These are phyloP conservation scores for Penicillium psychrofluorescens DNA, from an alignment of 495 filamentous ascomycete genomes.

Conservation along the genomic window DNA sequence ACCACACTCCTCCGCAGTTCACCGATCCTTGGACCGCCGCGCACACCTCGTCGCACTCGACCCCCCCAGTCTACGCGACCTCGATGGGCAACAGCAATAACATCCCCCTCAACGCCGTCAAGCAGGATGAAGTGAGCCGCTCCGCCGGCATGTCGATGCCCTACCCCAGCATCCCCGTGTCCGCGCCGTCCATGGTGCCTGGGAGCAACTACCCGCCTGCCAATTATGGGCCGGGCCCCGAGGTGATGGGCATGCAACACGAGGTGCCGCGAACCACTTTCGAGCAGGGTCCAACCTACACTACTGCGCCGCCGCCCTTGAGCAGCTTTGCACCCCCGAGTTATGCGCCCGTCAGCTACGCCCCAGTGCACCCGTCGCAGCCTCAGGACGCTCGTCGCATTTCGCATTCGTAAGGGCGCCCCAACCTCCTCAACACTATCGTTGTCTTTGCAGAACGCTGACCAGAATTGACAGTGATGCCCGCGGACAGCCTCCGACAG, in stretches of 20 bases:
- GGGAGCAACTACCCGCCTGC: conserved; percentile 63
- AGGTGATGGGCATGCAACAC: conserved; percentile 65
- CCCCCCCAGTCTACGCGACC: conserved; percentile 48
- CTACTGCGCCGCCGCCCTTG: conserved; percentile 56
- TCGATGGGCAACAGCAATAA: conserved; percentile 51
- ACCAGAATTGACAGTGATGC: conserved; percentile 39
- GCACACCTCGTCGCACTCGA: conserved; percentile 48
- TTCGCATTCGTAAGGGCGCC: conserved; percentile 78
- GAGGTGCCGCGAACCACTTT: conserved; percentile 54
- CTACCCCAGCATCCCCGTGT: conserved; percentile 64
- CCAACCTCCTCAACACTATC: neutral
- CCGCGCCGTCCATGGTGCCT: conserved; percentile 60
- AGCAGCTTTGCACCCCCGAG: conserved; percentile 54
- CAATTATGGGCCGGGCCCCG: conserved; percentile 48
- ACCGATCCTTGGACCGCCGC: conserved; percentile 81
- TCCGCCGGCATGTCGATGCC: conserved; percentile 64
- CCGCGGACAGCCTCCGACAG: conserved; percentile 45
- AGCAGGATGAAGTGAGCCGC: conserved; percentile 51
- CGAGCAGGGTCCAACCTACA: conserved; percentile 54
- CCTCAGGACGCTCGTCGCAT: conserved; percentile 66
- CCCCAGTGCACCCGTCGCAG: conserved; percentile 40
- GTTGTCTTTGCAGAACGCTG: neutral
- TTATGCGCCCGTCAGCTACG: conserved; percentile 51
- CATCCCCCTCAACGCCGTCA: conserved; percentile 46
- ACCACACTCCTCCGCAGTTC: conserved; percentile 73